These are phyloP conservation scores for Liquidambar formosana DNA, from an alignment of 164 flowering plant species.

Conservation along the genomic window DNA sequence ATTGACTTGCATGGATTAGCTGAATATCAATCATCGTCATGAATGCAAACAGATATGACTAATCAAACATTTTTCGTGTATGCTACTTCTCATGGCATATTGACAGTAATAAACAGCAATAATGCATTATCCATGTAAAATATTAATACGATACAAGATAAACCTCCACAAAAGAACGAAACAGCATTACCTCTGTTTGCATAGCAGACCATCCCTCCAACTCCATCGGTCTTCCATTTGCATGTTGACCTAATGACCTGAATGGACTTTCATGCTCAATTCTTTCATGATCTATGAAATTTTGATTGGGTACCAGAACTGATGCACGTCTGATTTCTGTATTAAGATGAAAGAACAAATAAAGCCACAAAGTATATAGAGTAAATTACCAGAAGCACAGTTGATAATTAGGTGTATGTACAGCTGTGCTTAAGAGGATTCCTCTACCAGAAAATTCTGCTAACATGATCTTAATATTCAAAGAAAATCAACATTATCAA, in stretches of 20 bases:
- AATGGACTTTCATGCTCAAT: constrained; percentile 61
- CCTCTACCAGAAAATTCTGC: background rate
- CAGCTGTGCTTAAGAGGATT: background rate
- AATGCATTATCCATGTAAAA: background rate
- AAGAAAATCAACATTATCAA: too few species aligned
- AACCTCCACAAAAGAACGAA: background rate
- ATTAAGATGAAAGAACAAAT: constrained; percentile 8
- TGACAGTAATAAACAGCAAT: background rate
- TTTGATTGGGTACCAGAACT: constrained; percentile 42
- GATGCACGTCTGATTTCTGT: constrained; percentile 74
- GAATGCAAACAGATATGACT: too few species aligned
- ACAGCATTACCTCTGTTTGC: constrained; percentile 57
- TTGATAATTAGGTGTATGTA: background rate
- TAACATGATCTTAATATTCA: background rate
- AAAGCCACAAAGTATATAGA: background rate
- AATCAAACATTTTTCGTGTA: background rate
- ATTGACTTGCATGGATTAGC: background rate
- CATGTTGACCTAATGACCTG: constrained; percentile 47
- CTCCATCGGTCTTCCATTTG: constrained; percentile 68
- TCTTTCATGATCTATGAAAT: constrained; percentile 63
- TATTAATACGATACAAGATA: background rate
- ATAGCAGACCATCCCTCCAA: constrained; percentile 60
- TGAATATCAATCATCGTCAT: too few species aligned
- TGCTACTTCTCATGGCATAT: background rate
- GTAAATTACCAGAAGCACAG: background rate